Evolutionary conservation across 2,329 filamentous ascomycete genomes (phyloP), one percentile per base, ranked within the genome.

Genomic region (Alternaria conjuncta): DNA sequence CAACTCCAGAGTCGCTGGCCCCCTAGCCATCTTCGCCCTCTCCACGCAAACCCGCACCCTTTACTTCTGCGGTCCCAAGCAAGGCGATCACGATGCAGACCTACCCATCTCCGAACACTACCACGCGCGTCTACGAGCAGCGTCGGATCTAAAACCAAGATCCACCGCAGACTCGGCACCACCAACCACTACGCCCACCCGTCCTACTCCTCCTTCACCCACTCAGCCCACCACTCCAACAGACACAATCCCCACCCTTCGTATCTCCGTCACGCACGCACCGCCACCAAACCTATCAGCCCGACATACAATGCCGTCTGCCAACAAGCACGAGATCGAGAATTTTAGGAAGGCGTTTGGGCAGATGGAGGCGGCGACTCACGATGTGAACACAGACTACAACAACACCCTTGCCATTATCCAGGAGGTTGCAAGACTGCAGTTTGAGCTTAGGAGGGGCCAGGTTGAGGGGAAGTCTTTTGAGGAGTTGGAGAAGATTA

Each of bases 1-100:
- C 20, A 56, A 20, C 12, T 6, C 30, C 3, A 12, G 36, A 43
- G 8, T 43, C 12, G 23, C 21, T 21, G 41, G 20, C 8, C 12
- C 46, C 20, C 51, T 21, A 47, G 21, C 12, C 15, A 44, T 45
- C 9, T 43, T 41, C 23, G n/a, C 44, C 6, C 43, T 57, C 13
- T 41, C 56, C 51, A 41, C 32, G 18, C 54, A 61, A 49, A 55
- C 30, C 18, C 46, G 54, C 30, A 28, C 36, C 5, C 47, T 47
- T 13, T 44, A 53, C 49, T 62, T 58, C 49, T 62, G 60, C 41
- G 47, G 60, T 7, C 55, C 60, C 2, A 53, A 58, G 45, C 7
- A 25, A 15, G 47, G 36, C 18, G 57, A 58, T 30, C 30, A 51
- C 30, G 45, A 58, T 49, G 41, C 54, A 1, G 23, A 43, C 15